Conservation (phyloP, 2,329 filamentous ascomycete species). For the Curvularia spicifera region DNA sequence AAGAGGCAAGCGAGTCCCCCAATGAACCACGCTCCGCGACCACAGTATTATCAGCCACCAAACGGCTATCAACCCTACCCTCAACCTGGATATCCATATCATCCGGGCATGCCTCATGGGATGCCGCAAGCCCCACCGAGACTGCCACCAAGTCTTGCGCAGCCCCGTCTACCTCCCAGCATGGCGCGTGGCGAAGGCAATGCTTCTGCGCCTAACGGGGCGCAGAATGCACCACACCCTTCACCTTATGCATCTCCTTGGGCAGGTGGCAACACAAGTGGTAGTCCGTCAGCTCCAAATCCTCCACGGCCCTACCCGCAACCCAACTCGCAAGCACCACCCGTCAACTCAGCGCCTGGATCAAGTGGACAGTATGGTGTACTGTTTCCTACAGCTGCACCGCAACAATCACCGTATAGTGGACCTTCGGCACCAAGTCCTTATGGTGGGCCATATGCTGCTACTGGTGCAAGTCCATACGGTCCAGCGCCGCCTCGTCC, state of each 20-base stretch:
- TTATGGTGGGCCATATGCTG: conserved; percentile 41
- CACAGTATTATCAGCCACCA: conserved; percentile 40
- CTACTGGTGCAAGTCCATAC: conserved; percentile 41
- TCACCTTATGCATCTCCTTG: conserved; percentile 48
- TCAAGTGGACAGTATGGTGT: conserved; percentile 45
- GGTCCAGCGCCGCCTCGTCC: conserved; percentile 30
- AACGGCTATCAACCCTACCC: conserved; percentile 41
- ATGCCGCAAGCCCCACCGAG: conserved; percentile 40
- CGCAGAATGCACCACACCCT: conserved; percentile 37
- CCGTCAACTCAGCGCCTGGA: conserved; percentile 29
- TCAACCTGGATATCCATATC: conserved; percentile 38
- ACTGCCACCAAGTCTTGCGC: conserved; percentile 36
- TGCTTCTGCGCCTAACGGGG: conserved; percentile 30
- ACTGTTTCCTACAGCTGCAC: conserved; percentile 40
- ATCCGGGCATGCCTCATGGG: conserved; percentile 41
- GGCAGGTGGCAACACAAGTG: conserved; percentile 41
- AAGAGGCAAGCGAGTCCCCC: conserved; percentile 59
- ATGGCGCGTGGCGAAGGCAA: conserved; percentile 39
- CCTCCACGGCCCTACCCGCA: conserved; percentile 43
- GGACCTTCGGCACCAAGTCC: conserved; percentile 29
- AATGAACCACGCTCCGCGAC: conserved; percentile 40
- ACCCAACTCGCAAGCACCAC: conserved; percentile 34
- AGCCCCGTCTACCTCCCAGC: conserved; percentile 47
- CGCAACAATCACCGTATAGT: conserved; percentile 32
- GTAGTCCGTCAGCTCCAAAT: conserved; percentile 33